A percentile compares a stretch with the other conserved stretches of the same genome.
These are phyloP conservation scores for Hygrophila difformis DNA, from an alignment of 257 asterid species.

Conservation along the genomic window DNA sequence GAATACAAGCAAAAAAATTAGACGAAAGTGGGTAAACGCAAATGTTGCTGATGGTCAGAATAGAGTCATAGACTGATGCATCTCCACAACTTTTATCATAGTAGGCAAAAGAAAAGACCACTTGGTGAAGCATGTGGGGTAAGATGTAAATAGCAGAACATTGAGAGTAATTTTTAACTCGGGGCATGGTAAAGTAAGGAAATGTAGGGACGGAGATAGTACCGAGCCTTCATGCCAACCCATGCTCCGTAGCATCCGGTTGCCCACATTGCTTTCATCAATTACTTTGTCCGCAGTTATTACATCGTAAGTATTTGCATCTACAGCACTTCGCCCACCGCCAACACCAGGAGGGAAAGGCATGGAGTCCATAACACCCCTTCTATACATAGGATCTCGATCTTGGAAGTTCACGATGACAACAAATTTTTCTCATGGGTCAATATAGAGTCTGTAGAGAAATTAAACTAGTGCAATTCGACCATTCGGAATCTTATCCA, in stretches of 20 bases:
- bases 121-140: too few relatives aligned
- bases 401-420: slow-evolving; percentile 54
- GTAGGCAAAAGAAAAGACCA: too few relatives aligned
- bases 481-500: slow-evolving; percentile 51
- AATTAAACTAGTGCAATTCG: slow-evolving; percentile 45
- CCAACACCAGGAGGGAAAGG: slow-evolving; percentile 99
- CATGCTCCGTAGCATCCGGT: slow-evolving; percentile 98
- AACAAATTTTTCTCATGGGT: slow-evolving; percentile 66
- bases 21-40: too few relatives aligned
- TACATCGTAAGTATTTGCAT: slow-evolving; percentile 58
- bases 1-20: slow-evolving; percentile 11
- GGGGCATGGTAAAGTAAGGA: slow-evolving; percentile 9
- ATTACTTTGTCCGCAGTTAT: slow-evolving; percentile 84
- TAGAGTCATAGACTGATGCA: slow-evolving; percentile 10
- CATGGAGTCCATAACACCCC: slow-evolving; percentile 79
- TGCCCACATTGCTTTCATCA: slow-evolving; percentile 92
- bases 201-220: slow-evolving; percentile 54
- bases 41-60: slow-evolving; percentile 27
- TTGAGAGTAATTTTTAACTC: slow-evolving; percentile 5
- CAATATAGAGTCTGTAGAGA: slow-evolving; percentile 40
- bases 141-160: too few relatives aligned
- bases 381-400: slow-evolving; percentile 60
- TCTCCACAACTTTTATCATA: not conserved
- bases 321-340: slow-evolving; percentile 80
- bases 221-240: slow-evolving; percentile 99